A percentile compares a stretch with the other conserved stretches of the same genome.
These are phyloP conservation scores for Stylosanthes scabra DNA, from an alignment of 331 rosid genomes.

Conservation along the genomic window DNA sequence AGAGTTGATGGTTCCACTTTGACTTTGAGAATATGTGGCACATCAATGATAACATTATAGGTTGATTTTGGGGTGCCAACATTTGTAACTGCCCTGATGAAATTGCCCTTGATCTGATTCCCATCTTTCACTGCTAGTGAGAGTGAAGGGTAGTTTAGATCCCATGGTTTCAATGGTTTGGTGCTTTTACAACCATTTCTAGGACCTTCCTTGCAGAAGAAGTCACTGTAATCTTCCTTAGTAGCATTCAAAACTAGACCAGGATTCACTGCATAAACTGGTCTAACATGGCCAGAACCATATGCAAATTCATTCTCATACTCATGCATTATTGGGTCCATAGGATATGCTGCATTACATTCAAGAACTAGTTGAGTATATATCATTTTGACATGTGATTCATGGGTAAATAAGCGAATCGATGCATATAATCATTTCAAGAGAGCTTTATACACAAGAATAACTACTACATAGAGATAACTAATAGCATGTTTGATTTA, in stretches of 20 bases:
- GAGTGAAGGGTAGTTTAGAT: slow-evolving; percentile 45
- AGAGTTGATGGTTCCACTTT: slow-evolving; percentile 27
- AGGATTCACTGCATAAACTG: slow-evolving; percentile 5
- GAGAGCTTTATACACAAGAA: too few species aligned
- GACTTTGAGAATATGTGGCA: slow-evolving; percentile 23
- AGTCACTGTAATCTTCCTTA: background rate
- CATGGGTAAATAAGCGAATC: too few species aligned
- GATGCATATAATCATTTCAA: too few species aligned
- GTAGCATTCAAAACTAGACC: slow-evolving; percentile 24
- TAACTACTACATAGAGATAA: too few species aligned
- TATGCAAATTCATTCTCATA: slow-evolving; percentile 26
- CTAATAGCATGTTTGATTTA: too few species aligned
- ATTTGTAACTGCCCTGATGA: slow-evolving; percentile 35
- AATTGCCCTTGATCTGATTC: slow-evolving; percentile 22
- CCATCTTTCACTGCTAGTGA: slow-evolving; percentile 36
- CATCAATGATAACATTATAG: slow-evolving; percentile 14
- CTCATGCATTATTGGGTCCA: slow-evolving; percentile 1
- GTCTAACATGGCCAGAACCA: slow-evolving; percentile 21
- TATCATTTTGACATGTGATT: too few species aligned
- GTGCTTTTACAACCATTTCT: background rate
- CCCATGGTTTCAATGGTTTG: slow-evolving; percentile 4
- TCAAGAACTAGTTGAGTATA: background rate
- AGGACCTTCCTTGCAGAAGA: slow-evolving; percentile 12
- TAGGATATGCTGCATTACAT: slow-evolving; percentile 13
- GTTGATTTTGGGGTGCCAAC: slow-evolving; percentile 35